Conservation (phyloP, 2,329 filamentous ascomycete species). For the Aureobasidium sp. region DNA sequence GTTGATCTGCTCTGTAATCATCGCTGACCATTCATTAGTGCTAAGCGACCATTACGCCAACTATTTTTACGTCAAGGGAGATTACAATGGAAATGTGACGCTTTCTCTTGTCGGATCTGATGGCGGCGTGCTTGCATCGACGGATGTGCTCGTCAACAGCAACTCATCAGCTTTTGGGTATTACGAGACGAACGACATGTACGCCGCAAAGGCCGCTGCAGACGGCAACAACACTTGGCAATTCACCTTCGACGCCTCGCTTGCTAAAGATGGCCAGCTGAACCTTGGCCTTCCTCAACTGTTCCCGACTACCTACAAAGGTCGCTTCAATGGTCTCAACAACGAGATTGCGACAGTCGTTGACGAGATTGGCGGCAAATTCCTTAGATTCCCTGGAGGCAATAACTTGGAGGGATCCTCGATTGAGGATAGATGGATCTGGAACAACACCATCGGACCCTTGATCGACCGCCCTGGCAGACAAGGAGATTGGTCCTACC, state of each 20-base stretch:
- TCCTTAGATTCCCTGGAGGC: constrained; percentile 44
- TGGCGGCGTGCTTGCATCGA: constrained; percentile 11
- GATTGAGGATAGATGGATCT: constrained; percentile 38
- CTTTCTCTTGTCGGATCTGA: constrained; percentile 18
- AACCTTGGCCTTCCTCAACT: neutral
- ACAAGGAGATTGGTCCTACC: constrained; percentile 50
- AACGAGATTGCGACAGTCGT: constrained; percentile 15
- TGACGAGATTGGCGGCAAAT: constrained; percentile 26
- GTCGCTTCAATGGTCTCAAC: constrained; percentile 22
- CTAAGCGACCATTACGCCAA: constrained; percentile 22
- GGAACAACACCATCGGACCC: constrained; percentile 48
- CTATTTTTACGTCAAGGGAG: constrained; percentile 27
- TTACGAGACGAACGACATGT: constrained; percentile 18
- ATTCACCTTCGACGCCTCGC: constrained; percentile 43
- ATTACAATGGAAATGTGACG: constrained; percentile 25
- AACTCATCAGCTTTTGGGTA: constrained; percentile 22
- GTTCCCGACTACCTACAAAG: constrained; percentile 20
- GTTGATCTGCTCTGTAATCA: constrained; percentile 24
- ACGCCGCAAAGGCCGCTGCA: constrained; percentile 24
- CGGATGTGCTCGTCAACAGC: constrained; percentile 6
- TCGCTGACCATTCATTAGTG: neutral
- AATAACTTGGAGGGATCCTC: constrained; percentile 45
- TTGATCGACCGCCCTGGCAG: constrained; percentile 48
- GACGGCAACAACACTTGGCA: constrained; percentile 38
- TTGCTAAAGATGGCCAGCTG: constrained; percentile 19